Conservation (phyloP, 148 eudicot species). For the Nepenthes gracilis region DNA sequence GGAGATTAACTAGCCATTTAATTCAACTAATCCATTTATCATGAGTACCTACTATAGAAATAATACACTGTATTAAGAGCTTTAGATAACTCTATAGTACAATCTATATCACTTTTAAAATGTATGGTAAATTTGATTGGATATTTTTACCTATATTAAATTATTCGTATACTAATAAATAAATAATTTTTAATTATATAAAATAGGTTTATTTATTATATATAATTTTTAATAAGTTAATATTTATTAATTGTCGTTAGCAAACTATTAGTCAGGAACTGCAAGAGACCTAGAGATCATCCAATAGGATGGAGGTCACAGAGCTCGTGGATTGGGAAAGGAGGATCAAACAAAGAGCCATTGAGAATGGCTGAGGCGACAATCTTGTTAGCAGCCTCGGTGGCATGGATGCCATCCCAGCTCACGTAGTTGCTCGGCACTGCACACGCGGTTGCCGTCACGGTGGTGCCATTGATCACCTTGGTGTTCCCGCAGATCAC, state of each 20-base stretch:
- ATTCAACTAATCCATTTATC: not conserved
- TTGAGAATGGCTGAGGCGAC: conserved; percentile 46
- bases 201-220: too few relatives aligned
- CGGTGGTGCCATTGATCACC: conserved; percentile 31
- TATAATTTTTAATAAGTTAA: too few relatives aligned
- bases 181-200: too few relatives aligned
- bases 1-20: too few relatives aligned
- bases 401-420: conserved; percentile 84
- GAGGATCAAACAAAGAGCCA: conserved; percentile 63
- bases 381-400: conserved; percentile 74
- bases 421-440: conserved; percentile 72
- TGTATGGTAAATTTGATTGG: too few relatives aligned
- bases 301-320: conserved; percentile 52
- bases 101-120: too few relatives aligned
- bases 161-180: too few relatives aligned
- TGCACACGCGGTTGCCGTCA: conserved; percentile 53
- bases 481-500: conserved; percentile 70
- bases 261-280: too few relatives aligned
- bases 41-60: not conserved
- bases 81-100: too few relatives aligned
- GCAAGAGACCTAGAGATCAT: conserved; percentile 3
- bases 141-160: too few relatives aligned
- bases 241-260: too few relatives aligned
- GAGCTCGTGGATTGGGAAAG: conserved; percentile 39
- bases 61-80: too few relatives aligned